phyloP scores from a whole-genome alignment of 257 asterid genomes.

The Gentiana straminea region DNA sequence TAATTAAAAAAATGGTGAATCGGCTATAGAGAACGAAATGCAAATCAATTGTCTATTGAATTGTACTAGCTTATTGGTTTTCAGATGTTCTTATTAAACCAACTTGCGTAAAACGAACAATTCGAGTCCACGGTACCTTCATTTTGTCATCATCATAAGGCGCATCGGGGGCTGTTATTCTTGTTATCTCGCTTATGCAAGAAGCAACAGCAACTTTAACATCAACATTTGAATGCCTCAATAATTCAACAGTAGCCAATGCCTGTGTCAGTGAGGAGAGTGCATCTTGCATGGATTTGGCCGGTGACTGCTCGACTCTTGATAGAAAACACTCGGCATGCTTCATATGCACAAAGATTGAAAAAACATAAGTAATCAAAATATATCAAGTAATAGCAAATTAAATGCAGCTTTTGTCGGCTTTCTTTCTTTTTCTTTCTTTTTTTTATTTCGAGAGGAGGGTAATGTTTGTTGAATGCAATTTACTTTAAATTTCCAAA shows the following conservation, averaged over 20 bases:
- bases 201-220: slow-evolving; percentile 90
- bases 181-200: slow-evolving; percentile 90
- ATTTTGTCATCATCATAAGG: slow-evolving; percentile 90
- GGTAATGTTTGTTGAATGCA: too few relatives aligned
- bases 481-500: too few relatives aligned
- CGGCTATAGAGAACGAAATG: too few relatives aligned
- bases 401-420: too few relatives aligned
- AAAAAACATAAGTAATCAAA: not conserved
- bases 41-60: too few relatives aligned
- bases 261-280: slow-evolving; percentile 60
- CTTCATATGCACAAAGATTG: slow-evolving; percentile 23
- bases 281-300: slow-evolving; percentile 54
- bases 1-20: too few relatives aligned
- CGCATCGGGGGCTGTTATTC: slow-evolving; percentile 98
- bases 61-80: too few relatives aligned
- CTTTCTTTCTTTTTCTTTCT: too few relatives aligned
- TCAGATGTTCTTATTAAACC: too few relatives aligned
- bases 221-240: slow-evolving; percentile 67
- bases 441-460: too few relatives aligned
- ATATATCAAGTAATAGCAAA: too few relatives aligned
- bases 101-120: too few relatives aligned
- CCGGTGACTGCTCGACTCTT: slow-evolving; percentile 94
- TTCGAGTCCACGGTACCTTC: slow-evolving; percentile 43
- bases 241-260: slow-evolving; percentile 47
- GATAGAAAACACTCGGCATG: slow-evolving; percentile 48